Base-by-base conservation (phyloP, 805 yeast genomes). In the Yamadazyma ubonensis region DNA sequence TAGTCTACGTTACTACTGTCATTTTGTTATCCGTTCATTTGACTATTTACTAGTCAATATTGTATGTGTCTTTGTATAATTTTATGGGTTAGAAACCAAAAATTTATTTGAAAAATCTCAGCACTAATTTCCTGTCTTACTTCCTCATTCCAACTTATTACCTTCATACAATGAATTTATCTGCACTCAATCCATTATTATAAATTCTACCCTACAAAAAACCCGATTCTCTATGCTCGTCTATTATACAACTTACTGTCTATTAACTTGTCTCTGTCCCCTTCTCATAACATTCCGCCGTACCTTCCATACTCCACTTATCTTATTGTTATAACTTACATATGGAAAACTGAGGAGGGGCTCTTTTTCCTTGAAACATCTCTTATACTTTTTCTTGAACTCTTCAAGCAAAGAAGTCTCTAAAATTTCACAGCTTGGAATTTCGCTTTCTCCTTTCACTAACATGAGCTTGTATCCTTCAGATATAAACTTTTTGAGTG, bases 361-460 rank as follows among this genome's bases (percentile, higher is more conserved):
- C 12, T 32, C 39, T 16, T 41, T 36, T 6, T 32, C 28, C 42
- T 36, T 43, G 35, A 30, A 32, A 14, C 42, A 29, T n/a, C 62
- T 45, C 29, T 50, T 49, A 3, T 32, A 38, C 25, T 36, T 48
- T 6, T 49, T 56, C 22, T 49, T 39, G 58, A 40, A 64, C 6
- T 46, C 46, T 11, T 43, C 38, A 4, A 61, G 33, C 7, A 63
- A 32, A 2, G 33, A 41, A 41, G 64, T 50, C 52, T 67, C 54
- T 15, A 71, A 52, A 1, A 81, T 39, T 44, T 80, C 87, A 53
- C 73, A 67, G 0, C 73, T 54, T 0, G 96, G 93, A 2, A 83
- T 59, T 35, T 81, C 86, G 0, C 85, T 77, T 31, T 78, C 74
- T 1, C 87, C 89, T 45, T 83, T 73, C 1, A 76, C 68, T 2